Base-by-base conservation (phyloP, 179 eudicot genomes). In the Beta corolliflora region DNA sequence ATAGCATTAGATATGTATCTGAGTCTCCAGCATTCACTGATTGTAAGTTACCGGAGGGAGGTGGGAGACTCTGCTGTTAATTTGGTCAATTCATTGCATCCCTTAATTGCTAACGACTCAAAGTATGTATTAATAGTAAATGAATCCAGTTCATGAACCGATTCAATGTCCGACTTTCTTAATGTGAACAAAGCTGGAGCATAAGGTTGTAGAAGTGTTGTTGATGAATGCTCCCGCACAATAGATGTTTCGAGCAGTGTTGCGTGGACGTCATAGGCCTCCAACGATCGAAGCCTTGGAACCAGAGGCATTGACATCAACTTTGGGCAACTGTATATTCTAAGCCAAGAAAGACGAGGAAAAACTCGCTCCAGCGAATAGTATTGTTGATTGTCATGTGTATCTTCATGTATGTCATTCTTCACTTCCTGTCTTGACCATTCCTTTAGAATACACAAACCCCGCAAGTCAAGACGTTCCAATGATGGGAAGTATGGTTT, bases 241-340 rank as follows among this genome's bases (percentile, higher is more conserved):
- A 15, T 9, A 72, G 59, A 9, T 50, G 59, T n/a, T 19, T 50
- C 25, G n/a, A 72, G 44, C 59, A 48, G 59, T 4, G 21, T 72
- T 5, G 3, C 19, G 4, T 73, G 61, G 45, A 53, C 29, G 0
- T 6, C 16, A 23, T 29, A 5, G 36, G 16, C 44, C 14, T 7
- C 29, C 45, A 53, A 5, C 0, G 77, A 13, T 4, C 12, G n/a
- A 5, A 73, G 77, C 19, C 61, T 23, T 21, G 63, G 77, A 4
- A 15, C 61, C 36, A 75, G n/a, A n/a, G n/a, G n/a, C 68, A 58
- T 41, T 60, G 68, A 75, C 16, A 16, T 75, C 78, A 75, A 18
- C 15, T 58, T 58, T 1, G 52, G 68, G 78, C 78, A 75, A 21
- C n/a, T 3, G 8, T 2, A 1, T 75, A 75, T 58, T 10, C 25